Evolutionary conservation across 345 rosid species (phyloP), one percentile per base, ranked within the genome.

Genomic region (Eucalyptus sp.): DNA sequence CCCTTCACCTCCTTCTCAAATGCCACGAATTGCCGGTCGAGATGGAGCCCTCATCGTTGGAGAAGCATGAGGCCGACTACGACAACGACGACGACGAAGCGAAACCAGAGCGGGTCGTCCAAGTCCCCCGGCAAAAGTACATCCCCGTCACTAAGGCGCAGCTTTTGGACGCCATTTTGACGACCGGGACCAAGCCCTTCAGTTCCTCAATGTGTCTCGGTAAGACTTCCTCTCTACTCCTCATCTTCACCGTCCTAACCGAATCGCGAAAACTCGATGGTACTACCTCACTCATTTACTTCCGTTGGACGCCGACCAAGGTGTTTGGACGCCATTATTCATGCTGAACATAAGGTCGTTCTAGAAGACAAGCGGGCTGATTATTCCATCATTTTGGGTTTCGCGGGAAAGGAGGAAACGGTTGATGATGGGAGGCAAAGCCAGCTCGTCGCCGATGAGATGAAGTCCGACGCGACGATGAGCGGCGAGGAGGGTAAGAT

Each of bases 321-420:
- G 90, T 94, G 95, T 80, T 92, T 97, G 92, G 99, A 96, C 87
- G 95, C 99, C 9, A 95, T 97, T 89, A 94, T 97, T 91, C 97
- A 96, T 87, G 99, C 97, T 3, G 99, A 97, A 91, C 98, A 97
- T 91, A 97, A 95, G 92, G 89, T 86, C 91, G 89, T 96, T 92
- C 89, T 96, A 81, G 99, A 97, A 90, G 96, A 93, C 60, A 96
- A 95, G 99, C 93, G 99, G 90, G 88, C 90, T 7, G 98, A 96
- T 94, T 96, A 95, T 86, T 93, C 93, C 50, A 16, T 89, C 46
- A 90, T 89, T 33, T 71, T 92, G 79, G 71, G 80, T 58, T 50
- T 62, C 43, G 12, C 31, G 81, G 81, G 51, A 33, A 86, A 62
- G 44, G 85, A 89, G 50, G 50, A 60, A 48, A 8, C 44, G 31